Percentiles rank a stretch among this genome's conserved stretches.
Evolutionary conservation across 2,329 filamentous ascomycete genomes (phyloP).

Genomic region (Claviceps fusiformis): DNA sequence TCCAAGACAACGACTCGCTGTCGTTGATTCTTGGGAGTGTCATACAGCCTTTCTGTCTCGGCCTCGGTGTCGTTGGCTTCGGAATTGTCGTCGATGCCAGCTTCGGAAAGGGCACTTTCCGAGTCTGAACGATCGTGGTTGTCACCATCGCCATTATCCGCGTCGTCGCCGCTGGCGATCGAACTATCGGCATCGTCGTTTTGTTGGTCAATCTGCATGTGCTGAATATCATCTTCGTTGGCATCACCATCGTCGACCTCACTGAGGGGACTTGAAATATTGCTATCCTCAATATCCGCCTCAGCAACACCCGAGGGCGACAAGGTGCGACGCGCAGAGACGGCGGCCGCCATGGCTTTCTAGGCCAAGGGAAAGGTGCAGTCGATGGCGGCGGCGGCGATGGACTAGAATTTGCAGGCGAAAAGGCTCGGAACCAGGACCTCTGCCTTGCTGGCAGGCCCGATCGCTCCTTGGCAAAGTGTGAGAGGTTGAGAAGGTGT

Average conservation of each 20-base stretch:
- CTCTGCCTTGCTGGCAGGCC: background rate
- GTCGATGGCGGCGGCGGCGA: constrained; percentile 4
- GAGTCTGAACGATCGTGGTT: constrained; percentile 27
- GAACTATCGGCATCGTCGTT: constrained; percentile 17
- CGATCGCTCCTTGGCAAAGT: background rate
- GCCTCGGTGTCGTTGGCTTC: constrained; percentile 61
- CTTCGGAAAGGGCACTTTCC: constrained; percentile 43
- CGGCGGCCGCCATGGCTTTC: constrained; percentile 37
- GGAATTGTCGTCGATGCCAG: constrained; percentile 26
- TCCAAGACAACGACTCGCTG: constrained; percentile 48
- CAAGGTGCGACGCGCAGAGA: constrained; percentile 34
- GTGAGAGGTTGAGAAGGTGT: background rate
- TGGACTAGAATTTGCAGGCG: background rate
- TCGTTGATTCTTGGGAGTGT: constrained; percentile 61
- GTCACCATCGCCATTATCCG: constrained; percentile 8
- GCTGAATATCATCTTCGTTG: constrained; percentile 55
- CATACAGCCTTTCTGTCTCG: constrained; percentile 84
- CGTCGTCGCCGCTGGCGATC: constrained; percentile 14
- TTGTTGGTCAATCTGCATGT: constrained; percentile 33
- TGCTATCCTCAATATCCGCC: constrained; percentile 48
- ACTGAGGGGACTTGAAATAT: constrained; percentile 79
- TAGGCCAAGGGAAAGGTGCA: constrained; percentile 7
- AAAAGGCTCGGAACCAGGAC: background rate
- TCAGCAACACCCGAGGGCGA: constrained; percentile 24
- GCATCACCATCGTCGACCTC: constrained; percentile 73